Evolutionary conservation across 805 yeast genomes (phyloP).

Genomic region (Wickerhamomyces chaumierensis): DNA sequence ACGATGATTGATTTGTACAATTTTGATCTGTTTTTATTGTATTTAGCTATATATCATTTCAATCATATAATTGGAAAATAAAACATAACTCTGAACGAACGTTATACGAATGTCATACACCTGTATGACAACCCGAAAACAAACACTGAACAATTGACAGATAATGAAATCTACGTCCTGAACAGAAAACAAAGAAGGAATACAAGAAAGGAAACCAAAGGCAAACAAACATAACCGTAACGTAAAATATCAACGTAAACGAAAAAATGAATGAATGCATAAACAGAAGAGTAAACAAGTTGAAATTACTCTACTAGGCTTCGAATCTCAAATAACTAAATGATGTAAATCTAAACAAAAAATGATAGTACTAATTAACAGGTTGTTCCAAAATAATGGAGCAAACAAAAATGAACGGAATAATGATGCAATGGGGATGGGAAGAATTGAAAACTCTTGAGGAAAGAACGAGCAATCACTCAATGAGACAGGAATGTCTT

Average conservation of each 20-base stretch:
- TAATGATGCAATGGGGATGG: background rate
- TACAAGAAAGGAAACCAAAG: constrained; percentile 1
- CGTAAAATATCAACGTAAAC: constrained; percentile 1
- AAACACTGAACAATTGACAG: too few relatives aligned
- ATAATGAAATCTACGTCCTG: too few relatives aligned
- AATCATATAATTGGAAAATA: too few relatives aligned
- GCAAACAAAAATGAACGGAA: background rate
- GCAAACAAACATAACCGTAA: constrained; percentile 1
- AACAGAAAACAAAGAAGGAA: background rate
- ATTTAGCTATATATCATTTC: too few relatives aligned
- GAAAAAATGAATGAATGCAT: background rate
- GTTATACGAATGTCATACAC: too few relatives aligned
- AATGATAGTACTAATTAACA: background rate
- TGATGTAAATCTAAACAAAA: background rate
- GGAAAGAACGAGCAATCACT: background rate
- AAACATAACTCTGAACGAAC: too few relatives aligned
- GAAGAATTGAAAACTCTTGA: background rate
- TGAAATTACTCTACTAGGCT: background rate
- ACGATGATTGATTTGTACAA: constrained; percentile 21
- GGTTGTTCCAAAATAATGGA: background rate
- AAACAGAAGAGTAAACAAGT: background rate
- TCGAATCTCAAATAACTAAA: background rate
- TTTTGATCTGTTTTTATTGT: too few relatives aligned
- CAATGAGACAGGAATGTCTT: too few relatives aligned
- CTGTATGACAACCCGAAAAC: too few relatives aligned